Conservation (phyloP, 1,139 yeast species). For the Blastobotrys malaysiensis region DNA sequence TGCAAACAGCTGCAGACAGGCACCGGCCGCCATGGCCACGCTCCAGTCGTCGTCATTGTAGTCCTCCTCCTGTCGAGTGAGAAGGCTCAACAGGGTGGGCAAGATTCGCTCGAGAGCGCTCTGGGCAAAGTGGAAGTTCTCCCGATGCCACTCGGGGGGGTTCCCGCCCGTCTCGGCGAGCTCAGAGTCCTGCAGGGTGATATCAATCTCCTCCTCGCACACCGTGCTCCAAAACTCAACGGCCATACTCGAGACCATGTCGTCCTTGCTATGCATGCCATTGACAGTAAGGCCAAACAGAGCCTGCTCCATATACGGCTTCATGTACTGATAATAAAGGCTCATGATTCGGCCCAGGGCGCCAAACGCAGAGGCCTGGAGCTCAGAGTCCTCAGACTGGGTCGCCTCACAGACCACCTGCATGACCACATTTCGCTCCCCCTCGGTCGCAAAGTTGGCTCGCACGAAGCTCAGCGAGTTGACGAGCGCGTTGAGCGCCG, state of each 20-base stretch:
- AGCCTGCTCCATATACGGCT: slow-evolving; percentile 96
- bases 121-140: slow-evolving; percentile 65
- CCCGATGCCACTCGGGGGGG: slow-evolving; percentile 24
- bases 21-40: slow-evolving; percentile 98
- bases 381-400: slow-evolving; percentile 72
- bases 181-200: slow-evolving; percentile 54
- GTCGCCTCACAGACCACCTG: slow-evolving; percentile 99
- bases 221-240: slow-evolving; percentile 98
- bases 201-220: slow-evolving; percentile 91
- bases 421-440: slow-evolving; percentile 95
- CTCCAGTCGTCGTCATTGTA: slow-evolving; percentile 90
- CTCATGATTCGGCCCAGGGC: slow-evolving; percentile 92
- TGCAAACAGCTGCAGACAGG: slow-evolving; percentile 90
- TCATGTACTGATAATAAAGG: slow-evolving; percentile 82
- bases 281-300: slow-evolving; percentile 81
- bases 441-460: slow-evolving; percentile 83
- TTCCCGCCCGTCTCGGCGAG: slow-evolving; percentile 18
- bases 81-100: slow-evolving; percentile 73
- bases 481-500: slow-evolving; percentile 88
- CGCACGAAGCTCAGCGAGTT: slow-evolving; percentile 88
- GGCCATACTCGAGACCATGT: slow-evolving; percentile 94
- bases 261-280: slow-evolving; percentile 86
- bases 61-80: slow-evolving; percentile 83
- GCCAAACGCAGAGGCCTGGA: slow-evolving; percentile 94
- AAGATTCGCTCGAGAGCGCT: slow-evolving; percentile 79